Base-by-base conservation (phyloP, 441 rosid genomes). In the Corymbia citriodora region DNA sequence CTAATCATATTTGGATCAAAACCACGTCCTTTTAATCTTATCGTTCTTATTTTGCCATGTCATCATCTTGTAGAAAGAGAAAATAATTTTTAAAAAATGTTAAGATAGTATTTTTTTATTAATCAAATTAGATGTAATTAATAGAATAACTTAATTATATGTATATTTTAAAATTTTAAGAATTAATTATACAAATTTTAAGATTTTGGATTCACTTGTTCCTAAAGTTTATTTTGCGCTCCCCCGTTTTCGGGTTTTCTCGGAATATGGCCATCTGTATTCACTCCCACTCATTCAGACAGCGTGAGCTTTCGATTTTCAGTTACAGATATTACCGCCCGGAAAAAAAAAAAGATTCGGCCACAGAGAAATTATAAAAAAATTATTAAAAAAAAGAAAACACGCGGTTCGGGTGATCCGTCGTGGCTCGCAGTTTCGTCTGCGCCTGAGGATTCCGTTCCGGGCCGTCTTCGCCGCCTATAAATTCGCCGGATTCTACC, bases 1-100 rank as follows among this genome's bases (percentile, higher is more conserved):
- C 12, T 11, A 52, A 52, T 52, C 16, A 52, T 13, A 52, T 52
- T 13, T 15, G 54, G 54, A 52, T 52, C 54, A 4, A 52, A 52
- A 52, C 15, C 2, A 13, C 16, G 5, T 13, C 5, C 0, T 52
- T 52, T 52, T 52, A 13, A 15, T 6, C 2, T 3, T 0, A 0
- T 29, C 0, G 0, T 61, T 29, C 14, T 63, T 63, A 1, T 63
- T 63, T 63, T 63, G 7, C 2, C 8, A 29, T 0, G 0, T 29
- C 15, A 63, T 0, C 0, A 0, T 2, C 70, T 27, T 17, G 11
- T 10, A 5, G 0, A 10, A 1, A 25, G 14, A 10, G 10, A 59
- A 55, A 55, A 2, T 16, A 53, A 57, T 40, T 40, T 40, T 40
- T 1, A 40, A 40, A 40, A 40, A 40, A 40, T 40, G 45, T 40